Percentiles rank a stretch among this genome's conserved stretches.
Evolutionary conservation across 2,329 filamentous ascomycete species (phyloP).

Genomic region (Pseudogymnoascus sp.): DNA sequence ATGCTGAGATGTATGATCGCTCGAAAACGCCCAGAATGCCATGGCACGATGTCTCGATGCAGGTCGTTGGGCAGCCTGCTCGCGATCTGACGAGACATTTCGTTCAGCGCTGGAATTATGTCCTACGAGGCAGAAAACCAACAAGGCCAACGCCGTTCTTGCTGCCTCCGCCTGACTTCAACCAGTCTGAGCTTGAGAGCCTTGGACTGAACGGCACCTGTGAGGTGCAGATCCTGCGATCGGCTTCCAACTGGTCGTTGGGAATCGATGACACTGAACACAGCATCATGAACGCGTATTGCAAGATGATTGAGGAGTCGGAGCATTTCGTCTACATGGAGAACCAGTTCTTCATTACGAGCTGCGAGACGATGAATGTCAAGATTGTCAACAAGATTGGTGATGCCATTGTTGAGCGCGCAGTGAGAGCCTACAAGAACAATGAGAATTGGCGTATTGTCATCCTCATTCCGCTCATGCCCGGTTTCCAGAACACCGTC

Average conservation of each 20-base stretch:
- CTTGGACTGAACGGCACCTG: slow-evolving; percentile 89
- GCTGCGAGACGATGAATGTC: slow-evolving; percentile 77
- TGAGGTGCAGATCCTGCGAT: slow-evolving; percentile 91
- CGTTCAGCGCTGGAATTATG: slow-evolving; percentile 96
- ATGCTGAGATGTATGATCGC: slow-evolving; percentile 98
- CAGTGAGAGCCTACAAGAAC: slow-evolving; percentile 74
- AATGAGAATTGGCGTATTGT: slow-evolving; percentile 85
- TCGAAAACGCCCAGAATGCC: slow-evolving; percentile 87
- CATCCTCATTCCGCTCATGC: slow-evolving; percentile 89
- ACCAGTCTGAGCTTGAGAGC: slow-evolving; percentile 73
- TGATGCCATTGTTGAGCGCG: slow-evolving; percentile 87
- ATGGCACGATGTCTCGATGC: slow-evolving; percentile 98
- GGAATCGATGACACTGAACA: slow-evolving; percentile 82
- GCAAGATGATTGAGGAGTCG: slow-evolving; percentile 88
- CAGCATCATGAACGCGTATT: slow-evolving; percentile 92
- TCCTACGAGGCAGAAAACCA: slow-evolving; percentile 84
- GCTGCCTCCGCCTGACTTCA: slow-evolving; percentile 87
- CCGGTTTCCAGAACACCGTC: slow-evolving; percentile 96
- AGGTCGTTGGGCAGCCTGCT: slow-evolving; percentile 91
- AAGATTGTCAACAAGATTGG: slow-evolving; percentile 90
- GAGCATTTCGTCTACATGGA: slow-evolving; percentile 98
- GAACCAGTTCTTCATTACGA: slow-evolving; percentile 97
- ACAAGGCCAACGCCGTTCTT: slow-evolving; percentile 90
- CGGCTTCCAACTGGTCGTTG: slow-evolving; percentile 83
- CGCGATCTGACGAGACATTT: slow-evolving; percentile 92